A percentile compares a stretch with the other conserved stretches of the same genome.
Conservation (phyloP, 169 alveolate species). For the Plasmodium malariae region DNA sequence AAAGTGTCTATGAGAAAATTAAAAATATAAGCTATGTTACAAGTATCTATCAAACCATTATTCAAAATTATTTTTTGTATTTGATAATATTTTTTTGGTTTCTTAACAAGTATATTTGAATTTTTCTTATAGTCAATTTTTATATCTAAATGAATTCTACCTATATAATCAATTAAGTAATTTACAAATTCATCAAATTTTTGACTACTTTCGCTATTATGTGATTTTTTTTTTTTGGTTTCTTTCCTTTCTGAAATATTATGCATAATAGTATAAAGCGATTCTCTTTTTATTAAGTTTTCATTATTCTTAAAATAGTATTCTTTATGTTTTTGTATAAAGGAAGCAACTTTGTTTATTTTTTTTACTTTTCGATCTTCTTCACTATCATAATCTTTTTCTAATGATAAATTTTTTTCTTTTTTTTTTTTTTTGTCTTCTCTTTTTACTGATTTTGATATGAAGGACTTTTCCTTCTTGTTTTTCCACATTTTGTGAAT, state of each 20-base stretch:
- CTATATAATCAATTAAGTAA: slow-evolving; percentile 69
- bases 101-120: slow-evolving; percentile 22
- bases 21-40: neutral
- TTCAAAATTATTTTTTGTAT: slow-evolving; percentile 69
- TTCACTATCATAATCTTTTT: neutral
- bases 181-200: slow-evolving; percentile 23
- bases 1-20: slow-evolving; percentile 32
- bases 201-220: neutral
- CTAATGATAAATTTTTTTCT: neutral
- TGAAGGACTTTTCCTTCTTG: too few relatives aligned
- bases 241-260: neutral
- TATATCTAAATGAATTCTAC: slow-evolving; percentile 61
- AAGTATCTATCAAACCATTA: slow-evolving; percentile 49
- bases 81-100: slow-evolving; percentile 23
- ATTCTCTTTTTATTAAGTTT: slow-evolving; percentile 15
- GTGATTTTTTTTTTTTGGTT: neutral
- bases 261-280: slow-evolving; percentile 8
- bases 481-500: too few relatives aligned
- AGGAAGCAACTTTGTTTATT: slow-evolving; percentile 15
- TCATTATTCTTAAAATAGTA: slow-evolving; percentile 1
- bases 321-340: slow-evolving; percentile 18
- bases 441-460: too few relatives aligned
- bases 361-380: slow-evolving; percentile 21
- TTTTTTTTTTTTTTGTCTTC: neutral
- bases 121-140: slow-evolving; percentile 35